Base-by-base conservation (phyloP, 768 basidiomycete genomes). In the Asterophora lycoperdoides region DNA sequence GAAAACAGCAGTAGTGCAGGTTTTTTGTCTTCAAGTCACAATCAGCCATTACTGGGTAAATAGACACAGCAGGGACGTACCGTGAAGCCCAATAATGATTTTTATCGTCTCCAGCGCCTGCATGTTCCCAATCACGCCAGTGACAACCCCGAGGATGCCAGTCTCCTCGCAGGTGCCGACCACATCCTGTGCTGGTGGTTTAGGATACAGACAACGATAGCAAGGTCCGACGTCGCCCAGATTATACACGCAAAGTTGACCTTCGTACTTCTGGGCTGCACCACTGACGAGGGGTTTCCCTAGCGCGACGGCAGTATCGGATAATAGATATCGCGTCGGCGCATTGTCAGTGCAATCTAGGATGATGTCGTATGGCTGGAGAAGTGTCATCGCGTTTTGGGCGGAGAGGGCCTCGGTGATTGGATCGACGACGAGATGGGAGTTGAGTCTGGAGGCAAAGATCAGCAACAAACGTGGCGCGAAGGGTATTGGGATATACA, bases 151-250 rank as follows among this genome's bases (percentile, higher is more conserved):
- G 41, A 96, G 68, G 4, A 98, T 84, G 1, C 95, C 94, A 4
- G 83, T 74, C 61, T 96, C 93, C 58, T 87, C 92, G 56, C 96
- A 99, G 8, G 83, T 81, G 7, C 90, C 86, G 1, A 78, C 68
- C 20, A 72, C 72, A 46, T 80, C 80, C 15, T 70, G 75, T 4
- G 81, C 75, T 1, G 93, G 83, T 1, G 92, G 83, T 44, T 75
- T 79, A 0, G 95, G 94, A 64, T 93, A 98, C 36, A 98, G 66
- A 63, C 96, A 98, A 13, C 96, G 79, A 66, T 95, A 97, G 66
- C 96, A 99, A 0, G 93, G 94, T 1, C 92, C 85, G 23, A 78
- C 68, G 15, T 69, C 65, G 5, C 76, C 80, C 4, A 84, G 66
- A 60, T 91, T 89, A 63, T 89, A 93, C 11, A 79, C 71, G 58